Evolutionary conservation across 306 rosid genomes (phyloP).

Genomic region (Cucumis melo): DNA sequence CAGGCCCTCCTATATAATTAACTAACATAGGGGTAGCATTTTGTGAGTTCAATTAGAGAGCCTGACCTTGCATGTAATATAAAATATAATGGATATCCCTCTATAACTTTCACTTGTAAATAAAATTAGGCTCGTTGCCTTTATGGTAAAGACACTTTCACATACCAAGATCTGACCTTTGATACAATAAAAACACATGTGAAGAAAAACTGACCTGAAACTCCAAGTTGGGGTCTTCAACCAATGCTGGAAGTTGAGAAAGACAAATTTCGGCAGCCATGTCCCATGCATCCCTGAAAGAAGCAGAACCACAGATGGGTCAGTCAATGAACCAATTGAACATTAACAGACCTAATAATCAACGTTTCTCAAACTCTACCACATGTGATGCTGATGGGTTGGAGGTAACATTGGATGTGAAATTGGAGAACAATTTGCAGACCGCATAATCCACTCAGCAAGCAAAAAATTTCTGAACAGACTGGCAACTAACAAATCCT

Average conservation of each 20-base stretch:
- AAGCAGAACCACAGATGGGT: constrained; percentile 7
- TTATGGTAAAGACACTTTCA: background rate
- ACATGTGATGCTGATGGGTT: constrained; percentile 99
- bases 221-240: constrained; percentile 72
- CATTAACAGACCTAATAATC: constrained; percentile 12
- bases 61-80: background rate
- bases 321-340: constrained; percentile 6
- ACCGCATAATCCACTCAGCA: constrained; percentile 96
- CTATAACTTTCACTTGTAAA: background rate
- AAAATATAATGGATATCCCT: background rate
- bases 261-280: constrained; percentile 99
- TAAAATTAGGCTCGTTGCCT: background rate
- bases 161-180: background rate
- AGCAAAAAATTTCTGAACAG: constrained; percentile 86
- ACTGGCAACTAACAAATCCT: constrained; percentile 92
- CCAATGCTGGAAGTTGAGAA: constrained; percentile 85
- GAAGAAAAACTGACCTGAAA: constrained; percentile 45
- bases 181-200: background rate
- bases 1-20: background rate
- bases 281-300: constrained; percentile 99
- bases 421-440: constrained; percentile 93
- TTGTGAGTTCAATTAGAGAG: background rate
- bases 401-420: constrained; percentile 85
- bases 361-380: constrained; percentile 35
- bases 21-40: background rate